Percentiles rank a stretch among this genome's conserved stretches.
Conservation (phyloP, 371 early-diverging fungal genomes). For the Mucor plumbeus region DNA sequence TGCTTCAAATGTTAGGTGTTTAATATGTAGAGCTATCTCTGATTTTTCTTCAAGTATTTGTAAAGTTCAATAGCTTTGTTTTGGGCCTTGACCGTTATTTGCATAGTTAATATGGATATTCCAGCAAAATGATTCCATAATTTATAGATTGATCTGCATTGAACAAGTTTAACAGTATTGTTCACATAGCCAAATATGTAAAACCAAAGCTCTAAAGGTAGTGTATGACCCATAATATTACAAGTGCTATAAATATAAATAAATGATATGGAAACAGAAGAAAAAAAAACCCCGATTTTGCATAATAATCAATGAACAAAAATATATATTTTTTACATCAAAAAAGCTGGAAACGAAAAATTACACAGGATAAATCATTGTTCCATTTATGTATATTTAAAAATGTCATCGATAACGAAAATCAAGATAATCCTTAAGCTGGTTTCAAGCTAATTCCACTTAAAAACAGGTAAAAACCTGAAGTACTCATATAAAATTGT, state of each 20-base stretch:
- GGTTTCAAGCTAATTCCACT: too few relatives aligned
- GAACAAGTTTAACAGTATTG: background rate
- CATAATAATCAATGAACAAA: too few relatives aligned
- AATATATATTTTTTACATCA: too few relatives aligned
- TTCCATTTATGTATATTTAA: too few relatives aligned
- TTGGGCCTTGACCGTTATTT: constrained; percentile 1
- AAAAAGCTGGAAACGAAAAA: too few relatives aligned
- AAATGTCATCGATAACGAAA: too few relatives aligned
- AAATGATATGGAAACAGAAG: background rate
- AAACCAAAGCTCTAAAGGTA: background rate
- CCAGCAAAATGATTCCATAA: background rate
- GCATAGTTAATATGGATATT: background rate
- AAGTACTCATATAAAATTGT: too few relatives aligned
- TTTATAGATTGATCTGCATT: background rate
- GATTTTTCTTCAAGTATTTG: background rate
- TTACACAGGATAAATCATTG: too few relatives aligned
- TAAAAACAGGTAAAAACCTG: too few relatives aligned
- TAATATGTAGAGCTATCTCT: background rate
- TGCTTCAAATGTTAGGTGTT: background rate
- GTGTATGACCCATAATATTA: background rate
- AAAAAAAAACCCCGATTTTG: background rate
- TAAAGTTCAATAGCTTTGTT: background rate
- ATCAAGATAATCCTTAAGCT: too few relatives aligned
- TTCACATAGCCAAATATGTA: background rate
- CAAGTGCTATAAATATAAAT: background rate